Evolutionary conservation across 139 green algal genomes (phyloP), one percentile per base, ranked within the genome.

Genomic region (Picochlorum sp.): DNA sequence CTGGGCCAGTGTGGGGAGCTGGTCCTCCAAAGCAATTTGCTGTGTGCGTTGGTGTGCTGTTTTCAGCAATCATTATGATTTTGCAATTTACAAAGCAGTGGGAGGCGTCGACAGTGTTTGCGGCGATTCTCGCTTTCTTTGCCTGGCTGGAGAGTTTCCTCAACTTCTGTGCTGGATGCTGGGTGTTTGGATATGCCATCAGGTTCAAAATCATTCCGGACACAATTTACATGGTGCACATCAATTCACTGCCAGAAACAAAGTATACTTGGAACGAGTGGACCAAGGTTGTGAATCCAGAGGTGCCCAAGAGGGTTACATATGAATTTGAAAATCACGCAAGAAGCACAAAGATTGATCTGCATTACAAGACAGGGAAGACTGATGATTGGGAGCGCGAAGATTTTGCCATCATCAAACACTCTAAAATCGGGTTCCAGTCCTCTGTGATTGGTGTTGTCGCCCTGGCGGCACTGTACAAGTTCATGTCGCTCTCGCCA

Each of bases 1-100:
- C 61, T 3, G 61, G 61, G 6, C 68, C 68, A 16, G 23, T 70
- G 2, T 75, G 61, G 61, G 68, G 61, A 6, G 49, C 59, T 72
- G 78, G 78, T 45, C 67, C 71, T 5, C 71, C 76, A 41, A 85
- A 83, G 67, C 78, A 85, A 67, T 85, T 85, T 66, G 78, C 78
- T 1, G 20, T 70, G 4, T 34, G 15, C 0, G 68, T 70, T n/a
- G 68, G 61, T 9, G 47, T 75, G 15, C 6, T 65, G 10, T 70
- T 75, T 37, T 65, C 47, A 18, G 52, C 41, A 34, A 18, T 65
- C 16, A 63, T 70, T 34, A 62, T 70, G 32, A 59, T 75, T 32
- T 30, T 75, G 8, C 61, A 70, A 26, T 75, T 75, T 55, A 57
- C 24, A 47, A n/a, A 64, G 16, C 45, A 41, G 24, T 70, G 61